Conservation (phyloP, 2,329 filamentous ascomycete genomes). For the Acrocalymma vagum region DNA sequence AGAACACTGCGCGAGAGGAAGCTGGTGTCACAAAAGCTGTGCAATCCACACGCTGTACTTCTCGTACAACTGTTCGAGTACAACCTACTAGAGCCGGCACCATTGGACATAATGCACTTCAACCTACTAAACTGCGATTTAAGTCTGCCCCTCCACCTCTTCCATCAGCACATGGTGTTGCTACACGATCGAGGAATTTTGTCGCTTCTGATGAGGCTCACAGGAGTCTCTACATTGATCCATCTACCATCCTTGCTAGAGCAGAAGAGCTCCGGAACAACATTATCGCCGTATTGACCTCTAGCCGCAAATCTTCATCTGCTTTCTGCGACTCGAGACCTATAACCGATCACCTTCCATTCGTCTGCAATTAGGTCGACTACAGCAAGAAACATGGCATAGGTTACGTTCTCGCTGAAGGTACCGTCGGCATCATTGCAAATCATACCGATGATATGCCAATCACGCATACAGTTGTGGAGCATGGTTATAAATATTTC, state of each 20-base stretch:
- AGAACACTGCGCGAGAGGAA: background rate
- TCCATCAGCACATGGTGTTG: constrained; percentile 3
- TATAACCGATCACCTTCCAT: constrained; percentile 62
- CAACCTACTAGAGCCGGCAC: too few relatives aligned
- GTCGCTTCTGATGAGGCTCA: constrained; percentile 9
- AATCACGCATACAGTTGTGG: constrained; percentile 73
- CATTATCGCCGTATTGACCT: constrained; percentile 43
- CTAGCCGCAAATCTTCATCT: constrained; percentile 14
- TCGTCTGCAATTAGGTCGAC: constrained; percentile 78
- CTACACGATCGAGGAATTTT: background rate
- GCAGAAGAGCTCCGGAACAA: constrained; percentile 48
- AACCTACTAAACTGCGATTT: background rate
- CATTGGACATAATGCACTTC: too few relatives aligned
- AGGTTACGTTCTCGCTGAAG: constrained; percentile 80
- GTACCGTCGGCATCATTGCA: constrained; percentile 72
- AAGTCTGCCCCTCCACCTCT: constrained; percentile 1
- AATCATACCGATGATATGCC: constrained; percentile 55
- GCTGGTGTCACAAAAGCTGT: too few relatives aligned
- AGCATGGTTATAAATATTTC: constrained; percentile 73
- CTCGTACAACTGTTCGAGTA: too few relatives aligned
- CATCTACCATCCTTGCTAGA: constrained; percentile 44
- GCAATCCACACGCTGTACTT: too few relatives aligned
- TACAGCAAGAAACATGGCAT: constrained; percentile 84
- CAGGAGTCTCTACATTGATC: constrained; percentile 41
- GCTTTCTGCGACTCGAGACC: constrained; percentile 50